Evolutionary conservation across 2,329 filamentous ascomycete species (phyloP).

Genomic region (Pseudonectria foliicola): DNA sequence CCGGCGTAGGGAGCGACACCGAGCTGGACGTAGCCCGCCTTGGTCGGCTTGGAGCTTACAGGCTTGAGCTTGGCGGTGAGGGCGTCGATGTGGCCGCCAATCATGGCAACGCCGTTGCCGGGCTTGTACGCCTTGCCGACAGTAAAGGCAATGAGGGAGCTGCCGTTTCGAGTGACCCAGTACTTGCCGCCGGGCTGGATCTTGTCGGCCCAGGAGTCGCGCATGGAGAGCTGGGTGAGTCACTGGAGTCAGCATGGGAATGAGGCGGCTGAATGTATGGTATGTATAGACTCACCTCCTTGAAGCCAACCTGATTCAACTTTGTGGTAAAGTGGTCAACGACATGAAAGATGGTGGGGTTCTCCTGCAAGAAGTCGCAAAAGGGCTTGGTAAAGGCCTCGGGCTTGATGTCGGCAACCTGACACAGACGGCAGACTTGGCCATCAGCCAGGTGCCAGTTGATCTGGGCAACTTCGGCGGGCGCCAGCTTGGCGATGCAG

Average conservation of each 20-base stretch:
- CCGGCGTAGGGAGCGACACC: conserved; percentile 92
- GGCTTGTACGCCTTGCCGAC: conserved; percentile 74
- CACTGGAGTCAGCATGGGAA: conserved; percentile 3
- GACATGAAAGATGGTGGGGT: conserved; percentile 90
- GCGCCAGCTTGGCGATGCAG: conserved; percentile 30
- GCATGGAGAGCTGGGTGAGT: conserved; percentile 57
- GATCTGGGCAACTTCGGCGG: conserved; percentile 23
- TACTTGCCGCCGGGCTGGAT: conserved; percentile 80
- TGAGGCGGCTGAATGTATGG: neutral
- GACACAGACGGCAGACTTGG: conserved; percentile 30
- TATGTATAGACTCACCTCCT: conserved; percentile 45
- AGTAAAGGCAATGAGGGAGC: conserved; percentile 76
- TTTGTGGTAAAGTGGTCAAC: conserved; percentile 72
- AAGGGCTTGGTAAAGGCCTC: conserved; percentile 76
- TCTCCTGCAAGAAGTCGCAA: conserved; percentile 77
- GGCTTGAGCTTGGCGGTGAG: conserved; percentile 89
- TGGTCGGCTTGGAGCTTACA: conserved; percentile 74
- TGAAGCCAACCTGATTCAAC: conserved; percentile 65
- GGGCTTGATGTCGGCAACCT: conserved; percentile 36
- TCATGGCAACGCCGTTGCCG: conserved; percentile 80
- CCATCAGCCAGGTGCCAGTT: conserved; percentile 22
- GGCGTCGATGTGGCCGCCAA: conserved; percentile 90
- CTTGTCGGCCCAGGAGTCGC: conserved; percentile 67
- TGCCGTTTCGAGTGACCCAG: conserved; percentile 79
- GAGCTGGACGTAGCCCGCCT: conserved; percentile 80